A percentile compares a stretch with the other conserved stretches of the same genome.
Evolutionary conservation across 495 filamentous ascomycete species (phyloP).

Genomic region (Aeminium ludgeri): DNA sequence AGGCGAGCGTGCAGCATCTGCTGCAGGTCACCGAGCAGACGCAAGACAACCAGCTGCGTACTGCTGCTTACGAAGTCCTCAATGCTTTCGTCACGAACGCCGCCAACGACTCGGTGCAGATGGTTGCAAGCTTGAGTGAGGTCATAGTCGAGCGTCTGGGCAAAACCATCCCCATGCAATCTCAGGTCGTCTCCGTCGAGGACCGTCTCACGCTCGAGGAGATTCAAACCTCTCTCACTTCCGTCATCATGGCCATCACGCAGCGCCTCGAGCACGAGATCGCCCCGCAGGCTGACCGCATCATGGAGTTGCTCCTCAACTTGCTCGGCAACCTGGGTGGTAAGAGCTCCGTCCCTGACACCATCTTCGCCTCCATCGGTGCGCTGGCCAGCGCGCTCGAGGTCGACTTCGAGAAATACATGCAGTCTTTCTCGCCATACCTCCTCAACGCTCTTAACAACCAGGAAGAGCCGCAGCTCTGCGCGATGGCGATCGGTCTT

Average conservation of each 20-base stretch:
- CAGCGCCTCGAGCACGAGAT: constrained; percentile 86
- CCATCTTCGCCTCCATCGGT: constrained; percentile 77
- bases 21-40: constrained; percentile 57
- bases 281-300: constrained; percentile 73
- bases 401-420: constrained; percentile 85
- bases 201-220: constrained; percentile 88
- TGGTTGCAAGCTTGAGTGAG: constrained; percentile 64
- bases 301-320: constrained; percentile 75
- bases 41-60: constrained; percentile 77
- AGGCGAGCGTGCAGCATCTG: constrained; percentile 73
- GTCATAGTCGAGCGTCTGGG: constrained; percentile 78
- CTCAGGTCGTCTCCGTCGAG: constrained; percentile 90
- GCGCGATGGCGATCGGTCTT: constrained; percentile 91
- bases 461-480: constrained; percentile 84
- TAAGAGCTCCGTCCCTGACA: constrained; percentile 91
- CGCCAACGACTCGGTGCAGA: constrained; percentile 64
- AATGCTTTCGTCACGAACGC: constrained; percentile 83
- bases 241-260: constrained; percentile 77
- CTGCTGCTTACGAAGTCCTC: constrained; percentile 94
- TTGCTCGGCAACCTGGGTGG: constrained; percentile 57
- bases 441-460: constrained; percentile 85
- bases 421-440: constrained; percentile 83
- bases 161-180: constrained; percentile 77
- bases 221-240: constrained; percentile 89
- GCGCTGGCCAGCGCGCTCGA: constrained; percentile 74